A percentile compares a stretch with the other conserved stretches of the same genome.
Evolutionary conservation across 768 basidiomycete genomes (phyloP).

Genomic region (Cystobasidiopsis lactophilus): DNA sequence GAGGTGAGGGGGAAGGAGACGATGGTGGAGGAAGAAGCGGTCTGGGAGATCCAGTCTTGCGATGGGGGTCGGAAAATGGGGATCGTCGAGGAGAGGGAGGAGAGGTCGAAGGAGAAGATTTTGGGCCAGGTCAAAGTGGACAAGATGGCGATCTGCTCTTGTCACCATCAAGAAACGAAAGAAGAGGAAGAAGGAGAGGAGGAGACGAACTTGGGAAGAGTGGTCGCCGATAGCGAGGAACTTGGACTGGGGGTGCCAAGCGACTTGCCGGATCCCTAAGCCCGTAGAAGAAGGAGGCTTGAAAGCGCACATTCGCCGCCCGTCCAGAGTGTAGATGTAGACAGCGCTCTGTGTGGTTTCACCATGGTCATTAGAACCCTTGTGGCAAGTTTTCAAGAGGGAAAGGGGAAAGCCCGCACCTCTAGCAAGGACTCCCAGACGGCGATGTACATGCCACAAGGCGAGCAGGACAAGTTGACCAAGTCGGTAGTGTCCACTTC

Average conservation of each 20-base stretch:
- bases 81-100: background rate
- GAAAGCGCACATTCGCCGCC: slow-evolving; percentile 17
- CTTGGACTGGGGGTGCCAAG: slow-evolving; percentile 13
- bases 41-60: background rate
- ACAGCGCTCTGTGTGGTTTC: slow-evolving; percentile 26
- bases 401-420: slow-evolving; percentile 13
- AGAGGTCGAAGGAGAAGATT: background rate
- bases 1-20: background rate
- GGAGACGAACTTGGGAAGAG: background rate
- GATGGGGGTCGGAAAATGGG: background rate
- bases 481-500: slow-evolving; percentile 22
- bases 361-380: no score
- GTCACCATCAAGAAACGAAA: background rate
- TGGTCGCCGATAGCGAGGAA: slow-evolving; percentile 17
- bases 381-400: background rate
- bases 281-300: slow-evolving; percentile 9
- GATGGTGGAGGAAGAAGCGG: background rate
- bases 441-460: slow-evolving; percentile 25
- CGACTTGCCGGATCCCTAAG: slow-evolving; percentile 15
- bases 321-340: slow-evolving; percentile 23
- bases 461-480: slow-evolving; percentile 23
- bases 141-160: background rate
- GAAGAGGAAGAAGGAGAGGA: no score
- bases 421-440: slow-evolving; percentile 23
- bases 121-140: background rate